phyloP scores from a whole-genome alignment of 768 basidiomycete species.

The Boletus insuetus region DNA sequence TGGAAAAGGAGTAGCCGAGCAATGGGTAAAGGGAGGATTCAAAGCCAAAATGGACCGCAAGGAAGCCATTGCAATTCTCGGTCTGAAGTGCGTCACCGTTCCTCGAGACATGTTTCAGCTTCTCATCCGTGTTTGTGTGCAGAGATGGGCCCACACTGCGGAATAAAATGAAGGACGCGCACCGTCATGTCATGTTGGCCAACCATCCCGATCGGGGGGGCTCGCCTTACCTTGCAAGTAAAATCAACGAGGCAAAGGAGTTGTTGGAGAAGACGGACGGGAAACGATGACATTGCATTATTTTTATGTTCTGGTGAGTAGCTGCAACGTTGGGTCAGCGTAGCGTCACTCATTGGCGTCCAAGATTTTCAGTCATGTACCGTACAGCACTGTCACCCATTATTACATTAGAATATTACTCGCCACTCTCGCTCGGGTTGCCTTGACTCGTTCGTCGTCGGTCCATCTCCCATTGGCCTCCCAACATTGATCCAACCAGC shows the following conservation, averaged over 20 bases:
- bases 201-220: constrained; percentile 99
- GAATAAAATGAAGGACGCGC: constrained; percentile 87
- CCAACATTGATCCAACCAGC: background rate
- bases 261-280: constrained; percentile 78
- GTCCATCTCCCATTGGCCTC: background rate
- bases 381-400: constrained; percentile 10
- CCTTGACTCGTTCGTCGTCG: background rate
- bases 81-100: constrained; percentile 70
- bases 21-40: constrained; percentile 95
- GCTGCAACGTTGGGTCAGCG: background rate
- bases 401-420: constrained; percentile 19
- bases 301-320: constrained; percentile 12
- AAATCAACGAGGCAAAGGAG: constrained; percentile 99
- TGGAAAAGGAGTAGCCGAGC: constrained; percentile 60
- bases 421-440: constrained; percentile 8
- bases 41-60: constrained; percentile 93
- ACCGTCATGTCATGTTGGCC: constrained; percentile 94
- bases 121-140: constrained; percentile 2
- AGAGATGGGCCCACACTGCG: constrained; percentile 83
- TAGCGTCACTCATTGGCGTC: constrained; percentile 1
- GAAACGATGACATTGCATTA: constrained; percentile 29
- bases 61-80: constrained; percentile 89
- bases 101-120: background rate
- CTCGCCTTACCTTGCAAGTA: constrained; percentile 96
- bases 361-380: constrained; percentile 18